Conservation (phyloP, 148 eudicot species). For the Fagopyrum homotropicum region DNA sequence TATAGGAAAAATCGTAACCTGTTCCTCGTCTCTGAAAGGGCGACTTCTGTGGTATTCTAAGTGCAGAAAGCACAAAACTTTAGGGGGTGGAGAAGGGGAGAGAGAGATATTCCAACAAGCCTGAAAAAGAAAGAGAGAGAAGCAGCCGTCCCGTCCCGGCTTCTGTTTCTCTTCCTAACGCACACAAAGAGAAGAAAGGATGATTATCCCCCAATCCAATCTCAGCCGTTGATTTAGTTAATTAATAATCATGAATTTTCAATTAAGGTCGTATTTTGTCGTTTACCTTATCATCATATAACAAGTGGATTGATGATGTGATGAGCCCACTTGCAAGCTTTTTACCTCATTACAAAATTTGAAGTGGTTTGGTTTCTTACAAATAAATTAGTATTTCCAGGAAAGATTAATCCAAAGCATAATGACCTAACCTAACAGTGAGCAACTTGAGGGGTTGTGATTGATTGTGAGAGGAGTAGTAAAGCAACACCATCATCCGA, state of each 20-base stretch:
- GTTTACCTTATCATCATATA: background rate
- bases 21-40: background rate
- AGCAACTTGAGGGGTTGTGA: background rate
- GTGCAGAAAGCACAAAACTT: slow-evolving; percentile 8
- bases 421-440: background rate
- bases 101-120: slow-evolving; percentile 10
- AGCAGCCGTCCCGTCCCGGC: background rate
- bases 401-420: background rate
- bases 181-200: background rate
- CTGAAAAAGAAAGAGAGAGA: slow-evolving; percentile 5
- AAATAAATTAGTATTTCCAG: background rate
- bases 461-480: background rate
- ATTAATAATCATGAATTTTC: background rate
- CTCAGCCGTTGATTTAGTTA: slow-evolving; percentile 1
- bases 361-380: background rate
- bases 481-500: background rate
- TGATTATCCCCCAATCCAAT: background rate
- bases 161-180: background rate
- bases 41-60: slow-evolving; percentile 6
- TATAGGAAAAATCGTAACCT: background rate
- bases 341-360: background rate
- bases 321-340: background rate
- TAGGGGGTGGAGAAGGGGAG: background rate
- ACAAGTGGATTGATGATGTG: slow-evolving; percentile 5
- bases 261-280: background rate